Base-by-base conservation (phyloP, 208 protist species). In the Wallacemonas collosoma region DNA sequence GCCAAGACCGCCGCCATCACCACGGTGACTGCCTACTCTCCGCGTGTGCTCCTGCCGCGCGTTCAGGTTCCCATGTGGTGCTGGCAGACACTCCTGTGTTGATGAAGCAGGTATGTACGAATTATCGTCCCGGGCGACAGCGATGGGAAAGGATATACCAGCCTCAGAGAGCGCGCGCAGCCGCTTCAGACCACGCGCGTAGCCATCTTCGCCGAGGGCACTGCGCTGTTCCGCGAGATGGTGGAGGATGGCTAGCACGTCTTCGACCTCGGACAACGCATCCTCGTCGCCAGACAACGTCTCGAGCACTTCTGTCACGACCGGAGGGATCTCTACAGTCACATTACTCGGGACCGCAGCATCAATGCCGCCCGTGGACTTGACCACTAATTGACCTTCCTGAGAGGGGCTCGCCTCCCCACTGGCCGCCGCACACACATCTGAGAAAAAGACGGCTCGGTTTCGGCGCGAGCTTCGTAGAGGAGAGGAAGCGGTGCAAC, bases 201-300 rank as follows among this genome's bases (percentile, higher is more conserved):
- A 65, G n/a, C 41, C 38, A 15, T 5, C 60, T 3, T 65, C 60
- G 6, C 43, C 56, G 8, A 62, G 56, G 14, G 7, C 56, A 41
- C 47, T 11, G 5, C 56, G 53, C 17, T 40, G 26, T 1, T 77
- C 54, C 4, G 74, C 76, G 57, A 86, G 77, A 76, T 77, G 82
- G 35, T 77, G 81, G 68, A 86, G 77, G 17, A 86, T 36, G 1
- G 81, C 73, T 45, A 86, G 69, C 7, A 86, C 61, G 60, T 86
- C 81, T 54, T 86, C 81, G 12, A 77, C 14, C 45, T 73, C 72
- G 14, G 67, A 62, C 51, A 50, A 5, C 47, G 17, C 39, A 44
- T 75, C 9, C 51, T 2, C 47, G n/a, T 7, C 2, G 9, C 54
- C 41, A 9, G 40, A 50, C 60, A 8, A 15, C 15, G 5, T n/a